Base-by-base conservation (phyloP, 164 flowering plant species). In the Nelumbo lutea region DNA sequence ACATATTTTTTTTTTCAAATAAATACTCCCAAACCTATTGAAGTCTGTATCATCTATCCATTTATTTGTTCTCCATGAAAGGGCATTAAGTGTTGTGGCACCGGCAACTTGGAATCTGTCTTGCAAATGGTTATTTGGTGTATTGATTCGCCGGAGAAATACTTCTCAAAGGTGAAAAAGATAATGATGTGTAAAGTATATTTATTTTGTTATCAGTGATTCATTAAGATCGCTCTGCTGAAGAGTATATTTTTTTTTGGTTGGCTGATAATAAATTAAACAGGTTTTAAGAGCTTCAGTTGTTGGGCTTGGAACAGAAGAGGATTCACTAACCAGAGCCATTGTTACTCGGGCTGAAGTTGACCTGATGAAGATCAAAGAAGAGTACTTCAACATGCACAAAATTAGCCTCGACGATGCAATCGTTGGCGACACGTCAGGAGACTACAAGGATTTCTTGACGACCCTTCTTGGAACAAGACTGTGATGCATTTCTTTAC, bases 341-440 rank as follows among this genome's bases (percentile, higher is more conserved):
- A 84, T 92, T 61, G 84, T 90, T 5, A 69, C 79, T 62, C 85
- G 96, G 68, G 94, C 96, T 64, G 96, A 90, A 66, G 72, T 84
- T 6, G 87, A 89, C 84, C 80, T 83, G 88, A 77, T 74, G 83
- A 83, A 81, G 69, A 71, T 88, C 57, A 86, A 79, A 75, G 85
- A 68, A 4, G 87, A 78, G 67, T 88, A 87, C 70, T 62, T 60
- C 46, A 72, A 71, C 42, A 69, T 69, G 62, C 72, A 84, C 82
- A 87, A 86, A 48, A 55, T 70, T n/a, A 82, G 78, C 71, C 79
- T 90, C 3, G 92, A 84, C 48, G 73, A 78, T 62, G 94, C 78
- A 3, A 87, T 90, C n/a, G 72, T 60, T 14, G 93, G 83, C 0
- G 97, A 90, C 71, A 90, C 96, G 4, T 92, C 97, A 0, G 96